These are phyloP conservation scores for Russula abietina DNA, from an alignment of 768 basidiomycete genomes.

Conservation along the genomic window DNA sequence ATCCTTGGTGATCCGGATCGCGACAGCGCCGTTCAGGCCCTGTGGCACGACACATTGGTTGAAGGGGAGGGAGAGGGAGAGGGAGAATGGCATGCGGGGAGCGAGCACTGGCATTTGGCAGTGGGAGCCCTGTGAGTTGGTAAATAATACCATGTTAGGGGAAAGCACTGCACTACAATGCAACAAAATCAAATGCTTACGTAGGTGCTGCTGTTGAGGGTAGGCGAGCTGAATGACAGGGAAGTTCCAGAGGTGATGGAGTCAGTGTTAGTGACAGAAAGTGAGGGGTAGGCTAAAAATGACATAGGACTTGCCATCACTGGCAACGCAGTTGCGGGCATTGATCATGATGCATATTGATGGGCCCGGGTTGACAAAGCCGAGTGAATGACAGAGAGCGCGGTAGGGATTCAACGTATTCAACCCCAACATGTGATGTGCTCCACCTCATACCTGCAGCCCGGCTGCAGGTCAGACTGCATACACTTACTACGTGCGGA, in stretches of 20 bases:
- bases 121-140: conserved; percentile 41
- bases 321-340: no score
- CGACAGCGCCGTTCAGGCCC: conserved; percentile 69
- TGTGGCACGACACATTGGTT: conserved; percentile 56
- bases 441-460: no score
- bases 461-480: no score
- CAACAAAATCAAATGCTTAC: conserved; percentile 30
- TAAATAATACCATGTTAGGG: neutral
- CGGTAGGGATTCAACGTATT: no score
- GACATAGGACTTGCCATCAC: no score
- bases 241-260: conserved; percentile 49
- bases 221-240: conserved; percentile 53
- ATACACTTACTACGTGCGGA: no score
- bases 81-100: no score
- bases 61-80: conserved; percentile 54
- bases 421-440: no score
- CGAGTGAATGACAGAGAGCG: no score
- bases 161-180: neutral
- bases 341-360: no score
- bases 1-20: conserved; percentile 61
- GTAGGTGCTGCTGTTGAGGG: conserved; percentile 45
- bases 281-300: no score
- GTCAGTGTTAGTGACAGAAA: conserved; percentile 61
- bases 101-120: conserved; percentile 80
- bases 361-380: no score